These are phyloP conservation scores for Pyrenochaeta sp. DNA, from an alignment of 2,329 filamentous ascomycete species.

Conservation along the genomic window DNA sequence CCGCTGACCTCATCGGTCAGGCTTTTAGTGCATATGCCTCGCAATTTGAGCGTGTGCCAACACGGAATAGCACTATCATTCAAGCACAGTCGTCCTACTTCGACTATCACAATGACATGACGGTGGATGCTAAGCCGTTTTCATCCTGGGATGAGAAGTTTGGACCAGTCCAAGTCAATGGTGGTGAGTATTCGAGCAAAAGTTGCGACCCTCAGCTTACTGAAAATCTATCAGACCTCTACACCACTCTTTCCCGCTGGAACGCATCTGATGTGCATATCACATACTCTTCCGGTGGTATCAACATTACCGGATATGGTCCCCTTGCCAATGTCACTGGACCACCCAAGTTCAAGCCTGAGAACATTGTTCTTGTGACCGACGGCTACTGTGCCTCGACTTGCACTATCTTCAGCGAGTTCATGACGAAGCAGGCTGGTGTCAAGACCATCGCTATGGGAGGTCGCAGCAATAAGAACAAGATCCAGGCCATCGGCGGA, in stretches of 20 bases:
- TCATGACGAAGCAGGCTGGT: constrained; percentile 60
- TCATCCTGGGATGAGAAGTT: constrained; percentile 55
- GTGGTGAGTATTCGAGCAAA: constrained; percentile 20
- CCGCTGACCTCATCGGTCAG: constrained; percentile 54
- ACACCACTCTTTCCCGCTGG: constrained; percentile 42
- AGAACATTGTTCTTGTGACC: constrained; percentile 61
- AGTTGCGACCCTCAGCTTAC: neutral
- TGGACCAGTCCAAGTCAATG: constrained; percentile 39
- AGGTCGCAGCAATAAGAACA: constrained; percentile 54
- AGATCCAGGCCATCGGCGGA: constrained; percentile 63
- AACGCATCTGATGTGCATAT: constrained; percentile 46
- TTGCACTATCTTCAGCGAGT: constrained; percentile 64
- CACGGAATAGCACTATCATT: constrained; percentile 46
- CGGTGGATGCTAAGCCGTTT: constrained; percentile 60
- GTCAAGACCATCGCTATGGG: constrained; percentile 64
- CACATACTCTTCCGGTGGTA: constrained; percentile 40
- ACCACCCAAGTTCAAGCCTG: constrained; percentile 60
- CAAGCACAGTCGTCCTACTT: constrained; percentile 52
- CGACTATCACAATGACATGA: constrained; percentile 56
- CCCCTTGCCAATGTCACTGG: constrained; percentile 53
- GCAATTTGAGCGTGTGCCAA: constrained; percentile 38
- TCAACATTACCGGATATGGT: constrained; percentile 46
- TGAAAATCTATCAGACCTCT: constrained; percentile 50
- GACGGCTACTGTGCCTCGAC: constrained; percentile 67
- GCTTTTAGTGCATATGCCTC: constrained; percentile 45